Percentiles rank a stretch among this genome's conserved stretches.
phyloP scores from a whole-genome alignment of 2,329 filamentous ascomycete genomes.

The Fusarium sublunatum region DNA sequence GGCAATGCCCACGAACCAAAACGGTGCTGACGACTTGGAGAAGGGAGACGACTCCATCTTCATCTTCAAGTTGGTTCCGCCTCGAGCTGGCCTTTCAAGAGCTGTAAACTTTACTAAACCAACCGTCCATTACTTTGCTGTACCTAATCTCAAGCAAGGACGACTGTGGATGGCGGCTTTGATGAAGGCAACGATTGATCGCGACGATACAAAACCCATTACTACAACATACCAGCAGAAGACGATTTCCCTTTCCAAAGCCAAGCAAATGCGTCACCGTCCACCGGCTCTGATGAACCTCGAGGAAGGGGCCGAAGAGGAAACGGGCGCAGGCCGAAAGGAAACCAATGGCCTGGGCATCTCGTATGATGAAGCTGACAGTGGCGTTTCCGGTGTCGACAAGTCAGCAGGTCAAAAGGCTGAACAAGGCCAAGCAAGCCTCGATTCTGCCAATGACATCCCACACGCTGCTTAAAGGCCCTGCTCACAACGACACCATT shows the following conservation, averaged over 20 bases:
- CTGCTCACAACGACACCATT: background rate
- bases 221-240: constrained; percentile 96
- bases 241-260: constrained; percentile 92
- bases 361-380: constrained; percentile 56
- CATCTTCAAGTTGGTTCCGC: constrained; percentile 97
- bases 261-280: constrained; percentile 85
- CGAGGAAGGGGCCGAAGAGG: constrained; percentile 56
- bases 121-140: constrained; percentile 96
- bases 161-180: constrained; percentile 97
- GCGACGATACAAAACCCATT: constrained; percentile 81
- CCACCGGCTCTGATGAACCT: constrained; percentile 88
- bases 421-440: constrained; percentile 49
- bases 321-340: constrained; percentile 39
- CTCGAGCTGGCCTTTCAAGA: constrained; percentile 84
- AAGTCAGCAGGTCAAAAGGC: constrained; percentile 51
- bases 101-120: constrained; percentile 98
- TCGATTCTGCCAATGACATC: constrained; percentile 45
- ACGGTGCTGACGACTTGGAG: constrained; percentile 49
- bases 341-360: constrained; percentile 56
- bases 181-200: constrained; percentile 98
- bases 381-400: constrained; percentile 57
- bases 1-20: constrained; percentile 64
- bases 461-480: constrained; percentile 42
- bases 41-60: constrained; percentile 80
- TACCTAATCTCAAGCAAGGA: constrained; percentile 88